A percentile compares a stretch with the other conserved stretches of the same genome.
phyloP scores from a whole-genome alignment of 768 basidiomycete genomes.

The Tremella yokohamensis region DNA sequence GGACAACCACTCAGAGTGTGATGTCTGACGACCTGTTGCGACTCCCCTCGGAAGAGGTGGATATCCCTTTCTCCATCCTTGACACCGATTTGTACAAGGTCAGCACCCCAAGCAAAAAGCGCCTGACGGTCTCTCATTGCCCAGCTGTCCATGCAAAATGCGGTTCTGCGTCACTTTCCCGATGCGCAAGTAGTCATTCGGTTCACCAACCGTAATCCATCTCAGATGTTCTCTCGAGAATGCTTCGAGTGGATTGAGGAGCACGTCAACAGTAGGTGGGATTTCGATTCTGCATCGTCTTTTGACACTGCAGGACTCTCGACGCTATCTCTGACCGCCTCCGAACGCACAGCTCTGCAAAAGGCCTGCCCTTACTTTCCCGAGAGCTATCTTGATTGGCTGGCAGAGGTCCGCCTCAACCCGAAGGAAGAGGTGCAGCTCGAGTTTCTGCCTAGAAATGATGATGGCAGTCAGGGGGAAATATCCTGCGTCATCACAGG shows the following conservation, averaged over 20 bases:
- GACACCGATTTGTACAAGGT: conserved; percentile 97
- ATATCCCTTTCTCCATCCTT: conserved; percentile 61
- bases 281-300: not conserved
- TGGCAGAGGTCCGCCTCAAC: conserved; percentile 52
- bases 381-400: conserved; percentile 69
- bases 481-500: conserved; percentile 62
- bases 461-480: conserved; percentile 57
- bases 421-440: conserved; percentile 62
- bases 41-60: conserved; percentile 22
- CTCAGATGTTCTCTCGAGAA: conserved; percentile 63
- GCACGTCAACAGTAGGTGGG: conserved; percentile 59
- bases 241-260: conserved; percentile 63
- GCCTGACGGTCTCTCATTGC: not conserved
- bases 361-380: conserved; percentile 71
- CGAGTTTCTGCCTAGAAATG: conserved; percentile 60
- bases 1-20: not conserved
- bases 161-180: conserved; percentile 74
- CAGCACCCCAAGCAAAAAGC: not conserved
- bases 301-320: conserved; percentile 61
- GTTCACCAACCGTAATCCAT: conserved; percentile 73
- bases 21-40: conserved; percentile 9
- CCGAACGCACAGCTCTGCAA: conserved; percentile 68
- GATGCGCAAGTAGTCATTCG: conserved; percentile 65
- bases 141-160: conserved; percentile 94
- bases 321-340: conserved; percentile 59